These are phyloP conservation scores for Penicillium sp. DNA, from an alignment of 2,329 filamentous ascomycete species.

Conservation along the genomic window DNA sequence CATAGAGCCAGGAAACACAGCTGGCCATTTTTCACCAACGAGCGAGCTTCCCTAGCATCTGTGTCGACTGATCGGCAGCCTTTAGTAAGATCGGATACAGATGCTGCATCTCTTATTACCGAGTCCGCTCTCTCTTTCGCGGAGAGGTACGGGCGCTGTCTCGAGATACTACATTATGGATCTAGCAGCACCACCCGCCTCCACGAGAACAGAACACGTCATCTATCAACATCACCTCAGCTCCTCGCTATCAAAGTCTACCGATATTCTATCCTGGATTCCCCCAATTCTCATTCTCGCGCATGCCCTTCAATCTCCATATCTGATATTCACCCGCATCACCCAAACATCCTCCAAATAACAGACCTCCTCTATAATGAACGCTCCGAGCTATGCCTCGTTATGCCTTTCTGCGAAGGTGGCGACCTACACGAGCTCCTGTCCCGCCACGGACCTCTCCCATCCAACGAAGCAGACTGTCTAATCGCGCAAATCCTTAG, in stretches of 20 bases:
- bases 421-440: slow-evolving; percentile 85
- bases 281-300: background rate
- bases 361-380: slow-evolving; percentile 34
- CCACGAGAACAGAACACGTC: slow-evolving; percentile 18
- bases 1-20: slow-evolving; percentile 8
- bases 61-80: slow-evolving; percentile 22
- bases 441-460: slow-evolving; percentile 74
- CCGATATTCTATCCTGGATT: slow-evolving; percentile 21
- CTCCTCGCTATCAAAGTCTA: slow-evolving; percentile 36
- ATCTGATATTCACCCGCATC: slow-evolving; percentile 23
- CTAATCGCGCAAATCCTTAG: slow-evolving; percentile 71
- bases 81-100: slow-evolving; percentile 16
- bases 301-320: slow-evolving; percentile 8
- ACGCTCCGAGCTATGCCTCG: slow-evolving; percentile 32
- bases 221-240: slow-evolving; percentile 8
- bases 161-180: slow-evolving; percentile 34
- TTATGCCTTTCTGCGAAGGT: slow-evolving; percentile 65
- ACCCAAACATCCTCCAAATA: slow-evolving; percentile 35
- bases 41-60: slow-evolving; percentile 9
- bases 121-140: slow-evolving; percentile 14
- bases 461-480: slow-evolving; percentile 82
- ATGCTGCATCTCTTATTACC: background rate
- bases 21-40: slow-evolving; percentile 11
- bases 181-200: slow-evolving; percentile 30
- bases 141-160: slow-evolving; percentile 31